phyloP scores from a whole-genome alignment of 2,329 filamentous ascomycete species.

The Chrysoporthe puriensis region DNA sequence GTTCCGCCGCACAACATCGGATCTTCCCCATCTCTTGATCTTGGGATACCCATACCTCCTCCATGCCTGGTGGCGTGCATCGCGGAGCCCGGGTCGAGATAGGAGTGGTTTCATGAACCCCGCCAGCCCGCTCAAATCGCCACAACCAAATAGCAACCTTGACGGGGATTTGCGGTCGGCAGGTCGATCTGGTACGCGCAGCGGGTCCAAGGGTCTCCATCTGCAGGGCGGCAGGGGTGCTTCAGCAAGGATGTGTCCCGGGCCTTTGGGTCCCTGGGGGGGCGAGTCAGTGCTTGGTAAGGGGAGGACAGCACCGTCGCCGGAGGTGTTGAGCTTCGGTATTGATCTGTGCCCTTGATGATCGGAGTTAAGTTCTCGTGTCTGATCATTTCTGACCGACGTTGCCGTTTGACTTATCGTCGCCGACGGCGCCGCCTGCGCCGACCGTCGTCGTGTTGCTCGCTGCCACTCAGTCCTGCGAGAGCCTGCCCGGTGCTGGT shows the following conservation, averaged over 20 bases:
- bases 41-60: neutral
- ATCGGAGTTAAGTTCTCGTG: neutral
- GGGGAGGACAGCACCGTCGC: neutral
- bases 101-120: neutral
- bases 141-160: neutral
- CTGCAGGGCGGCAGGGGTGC: neutral
- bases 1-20: neutral
- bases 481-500: neutral
- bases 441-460: neutral
- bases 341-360: neutral
- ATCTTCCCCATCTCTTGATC: neutral
- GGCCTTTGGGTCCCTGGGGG: neutral
- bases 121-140: neutral
- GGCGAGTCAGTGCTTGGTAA: constrained; percentile 16
- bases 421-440: neutral
- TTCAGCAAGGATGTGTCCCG: neutral
- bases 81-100: neutral
- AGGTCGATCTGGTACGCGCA: neutral
- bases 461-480: neutral
- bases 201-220: neutral
- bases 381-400: neutral
- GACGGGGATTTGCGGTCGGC: neutral
- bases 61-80: neutral
- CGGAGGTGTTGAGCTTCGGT: neutral
- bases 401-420: neutral